These are phyloP conservation scores for Penicillium manginii DNA, from an alignment of 495 filamentous ascomycete species.

Conservation along the genomic window DNA sequence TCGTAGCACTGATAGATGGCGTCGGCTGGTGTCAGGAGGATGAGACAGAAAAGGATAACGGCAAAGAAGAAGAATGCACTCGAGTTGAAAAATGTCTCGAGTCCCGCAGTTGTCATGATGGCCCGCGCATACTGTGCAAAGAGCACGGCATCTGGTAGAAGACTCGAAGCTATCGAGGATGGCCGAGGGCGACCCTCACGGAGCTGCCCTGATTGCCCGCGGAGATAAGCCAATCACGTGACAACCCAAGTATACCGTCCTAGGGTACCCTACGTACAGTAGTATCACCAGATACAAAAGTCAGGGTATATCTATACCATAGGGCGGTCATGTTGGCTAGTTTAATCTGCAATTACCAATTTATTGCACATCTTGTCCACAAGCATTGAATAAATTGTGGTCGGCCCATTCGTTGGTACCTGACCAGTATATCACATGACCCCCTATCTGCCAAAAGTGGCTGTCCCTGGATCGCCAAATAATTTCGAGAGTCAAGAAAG, in stretches of 20 bases:
- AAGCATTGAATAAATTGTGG: too few species aligned
- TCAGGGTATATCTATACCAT: background rate
- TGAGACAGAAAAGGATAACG: constrained; percentile 69
- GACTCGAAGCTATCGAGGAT: background rate
- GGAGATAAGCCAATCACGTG: background rate
- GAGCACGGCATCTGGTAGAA: constrained; percentile 16
- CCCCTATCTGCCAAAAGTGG: constrained; percentile 5
- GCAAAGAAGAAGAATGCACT: constrained; percentile 78
- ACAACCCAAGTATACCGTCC: too few species aligned
- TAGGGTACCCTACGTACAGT: too few species aligned
- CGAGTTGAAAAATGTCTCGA: constrained; percentile 81
- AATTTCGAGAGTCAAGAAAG: constrained; percentile 8
- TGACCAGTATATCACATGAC: constrained; percentile 19
- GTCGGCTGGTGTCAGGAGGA: constrained; percentile 83
- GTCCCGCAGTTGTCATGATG: constrained; percentile 50
- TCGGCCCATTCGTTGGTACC: constrained; percentile 3
- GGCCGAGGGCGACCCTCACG: background rate
- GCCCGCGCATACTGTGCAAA: constrained; percentile 26
- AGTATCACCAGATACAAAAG: background rate
- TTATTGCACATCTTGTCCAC: too few species aligned
- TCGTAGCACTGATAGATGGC: constrained; percentile 76
- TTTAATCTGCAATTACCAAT: too few species aligned
- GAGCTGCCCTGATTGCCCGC: background rate
- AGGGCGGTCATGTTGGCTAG: too few species aligned
- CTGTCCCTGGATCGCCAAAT: constrained; percentile 3